phyloP scores from a whole-genome alignment of 2,329 filamentous ascomycete genomes.

The Colletotrichum tropicale region DNA sequence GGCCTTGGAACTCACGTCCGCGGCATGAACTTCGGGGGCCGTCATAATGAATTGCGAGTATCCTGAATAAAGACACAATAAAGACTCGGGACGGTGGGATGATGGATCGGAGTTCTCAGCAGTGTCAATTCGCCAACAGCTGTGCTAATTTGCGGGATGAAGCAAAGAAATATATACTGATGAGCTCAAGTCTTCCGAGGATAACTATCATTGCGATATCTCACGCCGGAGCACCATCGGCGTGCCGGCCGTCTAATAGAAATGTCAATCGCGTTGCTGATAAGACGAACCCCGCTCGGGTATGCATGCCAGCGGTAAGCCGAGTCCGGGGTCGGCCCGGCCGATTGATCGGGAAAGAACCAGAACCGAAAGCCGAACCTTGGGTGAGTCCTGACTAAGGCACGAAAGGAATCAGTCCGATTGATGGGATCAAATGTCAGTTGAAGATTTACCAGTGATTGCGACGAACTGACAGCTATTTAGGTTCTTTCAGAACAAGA shows the following conservation, averaged over 20 bases:
- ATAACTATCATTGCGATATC: neutral
- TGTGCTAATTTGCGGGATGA: neutral
- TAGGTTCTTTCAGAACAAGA: neutral
- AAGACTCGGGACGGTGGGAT: neutral
- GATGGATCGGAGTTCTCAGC: neutral
- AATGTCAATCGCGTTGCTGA: neutral
- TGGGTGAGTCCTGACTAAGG: neutral
- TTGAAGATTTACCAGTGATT: neutral
- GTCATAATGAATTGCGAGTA: neutral
- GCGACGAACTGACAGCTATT: neutral
- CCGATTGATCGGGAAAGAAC: neutral
- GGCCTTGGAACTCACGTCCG: neutral
- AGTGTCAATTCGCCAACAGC: neutral
- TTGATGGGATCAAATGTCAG: neutral
- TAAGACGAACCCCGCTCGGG: constrained; percentile 11
- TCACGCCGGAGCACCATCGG: neutral
- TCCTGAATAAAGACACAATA: neutral
- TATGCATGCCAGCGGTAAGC: neutral
- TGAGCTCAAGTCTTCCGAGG: neutral
- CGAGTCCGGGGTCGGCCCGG: neutral
- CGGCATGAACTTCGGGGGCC: neutral
- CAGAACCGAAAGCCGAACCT: neutral
- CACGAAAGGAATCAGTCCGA: neutral
- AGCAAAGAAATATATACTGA: neutral
- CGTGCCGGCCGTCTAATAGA: neutral